Evolutionary conservation across 1,284 basidiomycete species (phyloP), one percentile per base, ranked within the genome.

Genomic region (Malassezia japonica): DNA sequence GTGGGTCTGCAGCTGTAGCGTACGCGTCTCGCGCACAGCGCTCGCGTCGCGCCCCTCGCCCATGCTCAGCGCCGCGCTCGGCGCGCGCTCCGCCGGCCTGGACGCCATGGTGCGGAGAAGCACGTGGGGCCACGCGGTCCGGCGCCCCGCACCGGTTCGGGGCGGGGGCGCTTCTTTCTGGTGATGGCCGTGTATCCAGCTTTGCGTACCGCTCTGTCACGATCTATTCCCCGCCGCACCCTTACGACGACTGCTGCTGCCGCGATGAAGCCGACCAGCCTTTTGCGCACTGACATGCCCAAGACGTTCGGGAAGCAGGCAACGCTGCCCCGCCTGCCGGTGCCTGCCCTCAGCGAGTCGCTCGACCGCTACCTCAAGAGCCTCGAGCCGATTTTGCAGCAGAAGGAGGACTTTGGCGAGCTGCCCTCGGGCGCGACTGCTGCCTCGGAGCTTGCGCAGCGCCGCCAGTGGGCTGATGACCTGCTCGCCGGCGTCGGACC

Each of bases 281-380:
- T 18, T 15, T 15, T 29, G 2, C 31, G 16, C 18, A 18, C 23
- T 6, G 40, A 42, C 13, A 42, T 42, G 40, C 40, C 40, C 6
- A 24, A 25, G 12, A 42, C 23, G 40, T 2, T 40, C 15, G 38
- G 15, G 38, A 25, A 25, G 39, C 70, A 71, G 40, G 46, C 39
- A 41, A 56, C 35, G 21, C 63, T 76, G 37, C 81, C 85, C 6
- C 82, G 87, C 52, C 77, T 95, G n/a, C 91, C 91, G 3, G 80
- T 95, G 1, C 91, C 90, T 15, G 78, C 82, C 48, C 78, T 96
- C 1, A 79, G 81, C 37, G 78, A 82, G 69, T 87, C 87, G 0
- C 77, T 95, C 28, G 79, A 85, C 58, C 80, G 80, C 45, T 96
- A 95, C 69, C 74, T 94, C 24, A 79, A 80, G 53, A 86, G 85